A percentile compares a stretch with the other conserved stretches of the same genome.
These are phyloP conservation scores for Pleurotus ostreatus DNA, from an alignment of 768 basidiomycete species.

Conservation along the genomic window DNA sequence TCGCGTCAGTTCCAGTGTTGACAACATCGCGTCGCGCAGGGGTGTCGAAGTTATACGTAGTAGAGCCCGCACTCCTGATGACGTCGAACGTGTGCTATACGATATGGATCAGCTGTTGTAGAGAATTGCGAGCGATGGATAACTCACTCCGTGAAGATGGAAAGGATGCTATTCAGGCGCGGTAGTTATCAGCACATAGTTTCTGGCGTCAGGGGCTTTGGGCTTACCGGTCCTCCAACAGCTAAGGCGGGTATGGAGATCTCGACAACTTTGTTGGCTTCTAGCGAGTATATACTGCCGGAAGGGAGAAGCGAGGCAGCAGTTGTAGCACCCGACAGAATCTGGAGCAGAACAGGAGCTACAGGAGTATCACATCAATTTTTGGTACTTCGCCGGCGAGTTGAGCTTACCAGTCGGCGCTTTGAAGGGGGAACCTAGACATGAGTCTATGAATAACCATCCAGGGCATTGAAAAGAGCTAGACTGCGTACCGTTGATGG, in stretches of 20 bases:
- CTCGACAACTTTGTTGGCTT: slow-evolving; percentile 43
- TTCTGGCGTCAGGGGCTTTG: neutral
- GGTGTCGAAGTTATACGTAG: slow-evolving; percentile 38
- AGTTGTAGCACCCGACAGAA: slow-evolving; percentile 12
- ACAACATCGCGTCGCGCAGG: slow-evolving; percentile 30
- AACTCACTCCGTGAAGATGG: slow-evolving; percentile 38
- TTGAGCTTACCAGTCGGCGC: neutral
- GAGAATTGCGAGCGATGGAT: neutral
- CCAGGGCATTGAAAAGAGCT: neutral
- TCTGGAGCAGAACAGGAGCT: slow-evolving; percentile 37
- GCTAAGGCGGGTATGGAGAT: slow-evolving; percentile 38
- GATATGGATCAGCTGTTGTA: neutral
- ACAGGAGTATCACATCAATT: slow-evolving; percentile 17
- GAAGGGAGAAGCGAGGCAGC: slow-evolving; percentile 31
- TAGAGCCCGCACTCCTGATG: slow-evolving; percentile 35
- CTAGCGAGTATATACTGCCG: slow-evolving; percentile 37
- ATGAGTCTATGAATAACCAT: neutral
- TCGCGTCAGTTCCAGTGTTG: slow-evolving; percentile 22
- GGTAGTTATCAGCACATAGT: neutral
- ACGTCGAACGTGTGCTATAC: slow-evolving; percentile 34
- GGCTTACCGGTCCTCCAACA: slow-evolving; percentile 29
- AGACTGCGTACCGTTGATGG: neutral
- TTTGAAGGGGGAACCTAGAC: neutral
- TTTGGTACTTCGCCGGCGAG: neutral
- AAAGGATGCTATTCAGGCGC: slow-evolving; percentile 30